Conservation (phyloP, 768 basidiomycete genomes). For the Cytidiella melzeri region DNA sequence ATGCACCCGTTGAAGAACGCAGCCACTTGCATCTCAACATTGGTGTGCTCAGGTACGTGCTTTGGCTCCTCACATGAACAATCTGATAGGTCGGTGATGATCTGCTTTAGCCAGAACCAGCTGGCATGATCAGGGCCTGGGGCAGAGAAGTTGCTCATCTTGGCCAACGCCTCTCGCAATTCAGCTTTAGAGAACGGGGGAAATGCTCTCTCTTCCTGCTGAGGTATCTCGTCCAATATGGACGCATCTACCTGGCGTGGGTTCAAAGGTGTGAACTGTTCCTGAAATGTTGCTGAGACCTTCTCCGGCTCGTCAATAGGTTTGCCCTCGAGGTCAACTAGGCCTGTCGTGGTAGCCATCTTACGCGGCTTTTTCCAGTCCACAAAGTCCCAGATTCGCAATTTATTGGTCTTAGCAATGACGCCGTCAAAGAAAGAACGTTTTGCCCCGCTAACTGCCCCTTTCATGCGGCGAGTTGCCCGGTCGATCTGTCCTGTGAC, state of each 20-base stretch:
- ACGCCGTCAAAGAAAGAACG: constrained; percentile 2
- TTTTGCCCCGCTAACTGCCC: constrained; percentile 1
- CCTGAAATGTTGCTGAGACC: constrained; percentile 7
- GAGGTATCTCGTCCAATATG: no score
- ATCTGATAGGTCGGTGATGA: background rate
- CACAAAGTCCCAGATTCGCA: constrained; percentile 8
- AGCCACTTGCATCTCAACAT: background rate
- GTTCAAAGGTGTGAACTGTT: no score
- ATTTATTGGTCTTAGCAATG: constrained; percentile 2
- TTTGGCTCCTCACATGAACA: background rate
- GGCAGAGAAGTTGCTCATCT: constrained; percentile 11
- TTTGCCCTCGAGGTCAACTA: background rate
- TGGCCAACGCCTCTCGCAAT: constrained; percentile 7
- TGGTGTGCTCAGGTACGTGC: background rate
- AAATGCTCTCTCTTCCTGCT: no score
- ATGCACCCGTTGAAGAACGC: constrained; percentile 13
- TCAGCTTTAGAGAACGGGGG: no score
- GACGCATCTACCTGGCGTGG: background rate
- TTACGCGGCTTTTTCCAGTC: no score
- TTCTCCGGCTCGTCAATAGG: background rate
- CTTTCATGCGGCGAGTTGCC: background rate
- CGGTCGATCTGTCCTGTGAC: background rate
- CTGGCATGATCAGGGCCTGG: constrained; percentile 12
- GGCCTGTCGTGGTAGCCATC: background rate
- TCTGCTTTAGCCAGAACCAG: no score